Evolutionary conservation across 2,329 filamentous ascomycete genomes (phyloP).

Genomic region (Pseudogymnoascus sp.): DNA sequence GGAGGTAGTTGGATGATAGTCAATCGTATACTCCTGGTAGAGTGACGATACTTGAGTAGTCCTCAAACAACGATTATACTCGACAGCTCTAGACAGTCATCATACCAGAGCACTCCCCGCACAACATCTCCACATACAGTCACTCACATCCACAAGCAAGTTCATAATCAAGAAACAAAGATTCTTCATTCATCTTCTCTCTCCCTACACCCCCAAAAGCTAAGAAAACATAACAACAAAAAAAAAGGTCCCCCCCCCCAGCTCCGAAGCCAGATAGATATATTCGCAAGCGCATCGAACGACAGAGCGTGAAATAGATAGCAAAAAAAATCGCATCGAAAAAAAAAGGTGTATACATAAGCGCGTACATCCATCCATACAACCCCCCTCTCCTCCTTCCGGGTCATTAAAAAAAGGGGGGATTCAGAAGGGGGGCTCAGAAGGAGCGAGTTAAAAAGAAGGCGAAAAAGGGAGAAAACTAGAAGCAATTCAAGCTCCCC

Average conservation of each 20-base stretch:
- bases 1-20: neutral
- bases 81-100: neutral
- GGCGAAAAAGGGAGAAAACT: neutral
- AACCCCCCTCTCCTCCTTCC: neutral
- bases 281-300: slow-evolving; percentile 7
- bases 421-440: neutral
- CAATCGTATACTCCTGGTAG: neutral
- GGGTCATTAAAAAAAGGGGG: slow-evolving; percentile 49
- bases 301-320: slow-evolving; percentile 10
- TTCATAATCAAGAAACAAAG: neutral
- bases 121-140: neutral
- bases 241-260: neutral
- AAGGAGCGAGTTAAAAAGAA: neutral
- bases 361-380: slow-evolving; percentile 4
- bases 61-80: too few species aligned
- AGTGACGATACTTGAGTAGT: too few species aligned
- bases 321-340: slow-evolving; percentile 8
- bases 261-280: slow-evolving; percentile 7
- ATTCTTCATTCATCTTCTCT: neutral
- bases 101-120: neutral
- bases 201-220: neutral
- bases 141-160: neutral
- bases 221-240: neutral
- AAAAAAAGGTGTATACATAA: slow-evolving; percentile 10
- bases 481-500: slow-evolving; percentile 89